Evolutionary conservation across 768 basidiomycete genomes (phyloP).

Genomic region (Clitopilus hobsonii): DNA sequence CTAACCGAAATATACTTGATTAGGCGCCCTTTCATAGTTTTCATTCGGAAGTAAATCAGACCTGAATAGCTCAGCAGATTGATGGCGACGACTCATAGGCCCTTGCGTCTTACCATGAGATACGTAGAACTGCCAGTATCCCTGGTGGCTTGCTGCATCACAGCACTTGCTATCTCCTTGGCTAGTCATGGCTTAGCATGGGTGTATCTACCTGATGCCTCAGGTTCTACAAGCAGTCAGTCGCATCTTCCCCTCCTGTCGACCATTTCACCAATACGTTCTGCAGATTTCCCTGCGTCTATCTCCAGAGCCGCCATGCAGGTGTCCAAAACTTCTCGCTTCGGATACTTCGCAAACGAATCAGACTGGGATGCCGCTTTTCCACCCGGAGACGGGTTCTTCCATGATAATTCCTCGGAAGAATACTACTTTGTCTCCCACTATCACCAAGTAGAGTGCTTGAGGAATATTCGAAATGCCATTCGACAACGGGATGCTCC

Average conservation of each 20-base stretch:
- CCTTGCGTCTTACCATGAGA: neutral
- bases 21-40: no score
- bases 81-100: no score
- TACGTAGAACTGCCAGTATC: neutral
- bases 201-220: no score
- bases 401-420: neutral
- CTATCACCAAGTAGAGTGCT: slow-evolving; percentile 1
- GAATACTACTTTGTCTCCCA: neutral
- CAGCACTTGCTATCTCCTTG: neutral
- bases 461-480: neutral
- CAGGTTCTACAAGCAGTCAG: no score
- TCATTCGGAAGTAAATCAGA: no score
- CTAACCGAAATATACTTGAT: no score
- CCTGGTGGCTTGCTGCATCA: neutral
- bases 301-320: neutral
- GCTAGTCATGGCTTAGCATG: neutral
- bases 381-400: neutral
- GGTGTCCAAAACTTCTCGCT: neutral
- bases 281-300: neutral
- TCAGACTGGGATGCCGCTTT: neutral
- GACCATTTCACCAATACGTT: no score
- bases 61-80: no score
- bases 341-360: neutral
- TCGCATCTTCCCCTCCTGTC: no score
- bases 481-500: neutral